Evolutionary conservation across 75 land plant species (phyloP).

Genomic region (Pinus tabuliformis): DNA sequence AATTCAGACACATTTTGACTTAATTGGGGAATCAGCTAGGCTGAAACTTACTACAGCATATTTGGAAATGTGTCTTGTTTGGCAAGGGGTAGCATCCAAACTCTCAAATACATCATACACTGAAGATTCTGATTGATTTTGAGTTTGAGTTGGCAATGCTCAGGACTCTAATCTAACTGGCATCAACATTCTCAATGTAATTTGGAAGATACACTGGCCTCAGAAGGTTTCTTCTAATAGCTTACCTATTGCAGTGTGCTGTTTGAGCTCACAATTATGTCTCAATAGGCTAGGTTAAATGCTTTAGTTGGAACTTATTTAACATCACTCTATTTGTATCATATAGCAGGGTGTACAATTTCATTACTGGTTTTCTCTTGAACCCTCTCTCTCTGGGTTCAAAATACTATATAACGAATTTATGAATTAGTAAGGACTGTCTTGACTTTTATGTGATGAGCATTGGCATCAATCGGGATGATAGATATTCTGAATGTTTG

Average conservation of each 20-base stretch:
- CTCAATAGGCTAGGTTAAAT: neutral
- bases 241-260: neutral
- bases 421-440: too few species aligned
- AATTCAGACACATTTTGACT: neutral
- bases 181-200: too few species aligned
- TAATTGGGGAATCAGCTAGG: neutral
- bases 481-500: too few species aligned
- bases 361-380: neutral
- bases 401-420: too few species aligned
- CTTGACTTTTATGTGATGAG: too few species aligned
- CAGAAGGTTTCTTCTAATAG: neutral
- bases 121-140: neutral
- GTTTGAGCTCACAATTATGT: neutral
- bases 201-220: too few species aligned
- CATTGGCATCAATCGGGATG: too few species aligned
- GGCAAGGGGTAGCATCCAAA: neutral
- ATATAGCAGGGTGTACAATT: neutral
- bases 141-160: too few species aligned
- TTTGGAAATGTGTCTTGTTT: neutral
- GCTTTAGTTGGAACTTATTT: neutral
- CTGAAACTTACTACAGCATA: neutral
- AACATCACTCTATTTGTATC: neutral
- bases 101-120: neutral
- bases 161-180: too few species aligned
- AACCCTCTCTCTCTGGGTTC: neutral